A percentile compares a stretch with the other conserved stretches of the same genome.
Conservation (phyloP, 2,329 filamentous ascomycete genomes). For the Fusarium nodosum region DNA sequence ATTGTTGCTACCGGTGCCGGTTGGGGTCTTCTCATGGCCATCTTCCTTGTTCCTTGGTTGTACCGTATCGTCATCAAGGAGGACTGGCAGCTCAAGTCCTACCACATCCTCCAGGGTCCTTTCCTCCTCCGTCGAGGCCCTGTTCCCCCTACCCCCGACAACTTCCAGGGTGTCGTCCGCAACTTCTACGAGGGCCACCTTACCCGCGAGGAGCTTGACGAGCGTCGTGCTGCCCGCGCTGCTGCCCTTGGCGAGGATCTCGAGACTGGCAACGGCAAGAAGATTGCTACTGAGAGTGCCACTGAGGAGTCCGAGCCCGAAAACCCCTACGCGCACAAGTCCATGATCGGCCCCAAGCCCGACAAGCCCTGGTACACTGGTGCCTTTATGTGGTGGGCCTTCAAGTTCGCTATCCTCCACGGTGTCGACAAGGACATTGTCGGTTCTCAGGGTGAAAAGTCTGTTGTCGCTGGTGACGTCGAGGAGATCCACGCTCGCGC, state of each 20-base stretch:
- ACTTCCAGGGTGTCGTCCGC: conserved; percentile 59
- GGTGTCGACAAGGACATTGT: conserved; percentile 62
- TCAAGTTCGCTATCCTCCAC: conserved; percentile 62
- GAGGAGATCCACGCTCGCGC: conserved; percentile 69
- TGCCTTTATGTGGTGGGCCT: conserved; percentile 59
- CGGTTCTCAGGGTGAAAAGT: conserved; percentile 54
- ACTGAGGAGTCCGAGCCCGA: conserved; percentile 70
- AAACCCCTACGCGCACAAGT: conserved; percentile 50
- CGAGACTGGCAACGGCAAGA: conserved; percentile 51
- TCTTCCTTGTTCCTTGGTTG: conserved; percentile 72
- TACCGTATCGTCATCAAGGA: conserved; percentile 70
- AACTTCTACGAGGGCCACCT: conserved; percentile 70
- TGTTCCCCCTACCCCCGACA: conserved; percentile 58
- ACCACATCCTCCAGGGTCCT: conserved; percentile 66
- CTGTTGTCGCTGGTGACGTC: conserved; percentile 65
- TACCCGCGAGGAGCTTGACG: conserved; percentile 66
- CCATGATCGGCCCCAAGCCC: conserved; percentile 57
- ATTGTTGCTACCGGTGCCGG: conserved; percentile 67
- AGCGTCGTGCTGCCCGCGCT: conserved; percentile 52
- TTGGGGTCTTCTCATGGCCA: conserved; percentile 62
- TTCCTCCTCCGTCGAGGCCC: conserved; percentile 61
- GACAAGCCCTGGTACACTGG: conserved; percentile 60
- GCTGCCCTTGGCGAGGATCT: conserved; percentile 40
- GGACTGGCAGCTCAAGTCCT: conserved; percentile 71
- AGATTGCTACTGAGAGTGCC: conserved; percentile 51